Base-by-base conservation (phyloP, 2,329 filamentous ascomycete species). In the Dactylellina cionopaga region DNA sequence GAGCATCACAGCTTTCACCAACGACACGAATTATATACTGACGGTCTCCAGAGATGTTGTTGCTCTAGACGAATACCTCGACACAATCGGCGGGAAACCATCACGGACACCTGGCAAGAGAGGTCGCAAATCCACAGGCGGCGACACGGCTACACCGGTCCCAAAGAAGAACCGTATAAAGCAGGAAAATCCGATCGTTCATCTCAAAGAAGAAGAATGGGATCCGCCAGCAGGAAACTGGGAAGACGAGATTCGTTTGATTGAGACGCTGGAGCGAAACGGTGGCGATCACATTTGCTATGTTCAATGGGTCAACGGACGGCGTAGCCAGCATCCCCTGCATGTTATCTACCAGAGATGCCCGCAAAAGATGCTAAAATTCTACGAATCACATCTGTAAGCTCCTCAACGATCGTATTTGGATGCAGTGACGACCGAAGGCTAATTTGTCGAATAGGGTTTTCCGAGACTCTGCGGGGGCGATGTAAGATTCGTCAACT, bases 261-360 rank as follows among this genome's bases (percentile, higher is more conserved):
- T 95, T 29, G 90, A 92, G 75, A 90, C 89, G 0, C 89, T 90
- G 65, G 86, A 92, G 76, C 88, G 92, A 75, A 84, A 85, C 52
- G 82, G 85, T 24, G 82, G 81, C 2, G 85, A 84, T 69, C 82
- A 91, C 11, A 84, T 87, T 29, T 90, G 90, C 0, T 92, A 89
- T 35, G 71, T 78, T 9, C 76, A 77, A 55, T 78, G 76, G 76
- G 69, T 66, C 2, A 88, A 89, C 71, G 88, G 87, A 6, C 83
- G 86, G 49, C 92, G 92, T 82, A 91, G 90, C 0, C 88, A 90
- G 77, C 91, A 94, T 77, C 84, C 87, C 7, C 87, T 91, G 13
- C 80, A 83, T 17, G 84, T 88, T 11, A 85, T 92, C 5, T 91
- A 93, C 77, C 85, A 88, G 77, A 89, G 92, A 76, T 92, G 90